Base-by-base conservation (phyloP, 257 asterid genomes). In the Agastache rugosa region DNA sequence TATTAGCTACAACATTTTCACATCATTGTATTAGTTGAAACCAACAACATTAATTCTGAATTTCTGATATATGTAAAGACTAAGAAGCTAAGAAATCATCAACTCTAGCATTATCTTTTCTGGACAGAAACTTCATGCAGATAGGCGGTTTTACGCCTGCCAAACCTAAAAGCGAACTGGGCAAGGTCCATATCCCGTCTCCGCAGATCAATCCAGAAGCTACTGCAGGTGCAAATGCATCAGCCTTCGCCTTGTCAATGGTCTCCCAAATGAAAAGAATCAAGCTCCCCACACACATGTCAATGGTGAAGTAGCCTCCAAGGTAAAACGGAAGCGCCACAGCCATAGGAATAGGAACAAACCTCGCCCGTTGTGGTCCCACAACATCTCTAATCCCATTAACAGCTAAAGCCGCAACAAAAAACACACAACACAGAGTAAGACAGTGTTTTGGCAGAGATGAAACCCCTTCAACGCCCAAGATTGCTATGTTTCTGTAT, bases 121-220 rank as follows among this genome's bases (percentile, higher is more conserved):
- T 86, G 0, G 93, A 85, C 19, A 92, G 85, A 78, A 90, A 92
- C 83, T 85, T 88, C 97, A 92, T 92, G 84, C 96, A 92, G 69
- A 92, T 81, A 4, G 97, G 97, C 0, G 96, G 92, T 9, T 88
- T 59, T 10, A 92, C 80, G 53, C 97, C 90, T 0, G 83, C 89
- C 87, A 92, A 75, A 41, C 92, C 91, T 8, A 92, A 80, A 37
- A 90, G 51, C 3, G 97, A 87, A 66, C 77, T 86, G 7, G 96
- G 96, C 84, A 92, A 74, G 0, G 83, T 88, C 97, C 97, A 92
- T 0, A 90, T 87, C 71, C 97, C 95, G 19, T 92, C 97, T n/a
- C 97, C 97, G 35, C 97, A 92, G 4, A 92, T 90, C 88, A 92
- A 73, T 58, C 97, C 96, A 27, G 97, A 90, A 27, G 97, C 97